phyloP scores from a whole-genome alignment of 352 stramenopile genomes.

The Pythium aphanidermatum region DNA sequence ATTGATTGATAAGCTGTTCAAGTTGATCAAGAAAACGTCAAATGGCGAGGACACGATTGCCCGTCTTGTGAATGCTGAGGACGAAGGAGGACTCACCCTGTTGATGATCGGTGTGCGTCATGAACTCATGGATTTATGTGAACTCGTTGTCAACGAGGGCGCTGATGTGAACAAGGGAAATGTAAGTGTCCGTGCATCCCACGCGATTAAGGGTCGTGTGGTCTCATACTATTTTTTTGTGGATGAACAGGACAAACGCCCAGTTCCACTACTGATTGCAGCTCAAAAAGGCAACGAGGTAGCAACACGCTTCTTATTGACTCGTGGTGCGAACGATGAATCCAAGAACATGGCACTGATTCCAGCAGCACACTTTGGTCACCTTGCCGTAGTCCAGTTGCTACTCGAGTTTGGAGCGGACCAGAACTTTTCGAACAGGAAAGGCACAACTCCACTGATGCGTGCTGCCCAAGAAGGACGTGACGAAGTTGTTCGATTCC shows the following conservation, averaged over 20 bases:
- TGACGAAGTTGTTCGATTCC: constrained; percentile 66
- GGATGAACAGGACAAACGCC: constrained; percentile 55
- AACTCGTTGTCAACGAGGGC: constrained; percentile 55
- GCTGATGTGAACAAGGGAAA: constrained; percentile 81
- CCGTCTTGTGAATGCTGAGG: constrained; percentile 47
- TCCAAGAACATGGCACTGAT: constrained; percentile 86
- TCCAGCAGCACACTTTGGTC: constrained; percentile 76
- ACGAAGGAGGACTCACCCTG: constrained; percentile 76
- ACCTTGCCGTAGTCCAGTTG: constrained; percentile 64
- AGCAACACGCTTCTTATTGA: constrained; percentile 63
- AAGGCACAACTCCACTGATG: constrained; percentile 84
- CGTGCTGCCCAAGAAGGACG: constrained; percentile 79
- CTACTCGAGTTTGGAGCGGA: constrained; percentile 62
- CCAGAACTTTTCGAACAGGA: constrained; percentile 85
- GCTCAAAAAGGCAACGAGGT: constrained; percentile 74
- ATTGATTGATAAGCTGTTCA: constrained; percentile 54
- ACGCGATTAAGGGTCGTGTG: neutral
- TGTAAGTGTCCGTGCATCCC: constrained; percentile 37
- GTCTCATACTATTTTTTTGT: neutral
- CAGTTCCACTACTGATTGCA: constrained; percentile 71
- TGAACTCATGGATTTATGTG: constrained; percentile 48
- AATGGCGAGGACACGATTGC: constrained; percentile 45
- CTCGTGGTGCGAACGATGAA: constrained; percentile 63
- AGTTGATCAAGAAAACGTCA: constrained; percentile 41
- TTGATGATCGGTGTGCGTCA: constrained; percentile 77